Evolutionary conservation across 768 basidiomycete genomes (phyloP).

Genomic region (Russula sp.): DNA sequence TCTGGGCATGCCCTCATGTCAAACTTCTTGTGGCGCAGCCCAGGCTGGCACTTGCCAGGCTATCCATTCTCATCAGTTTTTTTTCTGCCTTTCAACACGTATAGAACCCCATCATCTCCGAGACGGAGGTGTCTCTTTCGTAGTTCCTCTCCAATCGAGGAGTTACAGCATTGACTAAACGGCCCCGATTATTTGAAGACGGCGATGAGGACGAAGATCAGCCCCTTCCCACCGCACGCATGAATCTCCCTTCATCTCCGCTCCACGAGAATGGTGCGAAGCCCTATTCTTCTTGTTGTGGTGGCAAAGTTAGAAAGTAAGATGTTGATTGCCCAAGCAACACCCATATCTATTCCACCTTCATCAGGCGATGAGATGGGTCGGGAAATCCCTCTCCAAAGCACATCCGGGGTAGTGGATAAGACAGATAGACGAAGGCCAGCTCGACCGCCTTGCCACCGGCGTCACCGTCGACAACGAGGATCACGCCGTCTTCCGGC

Average conservation of each 20-base stretch:
- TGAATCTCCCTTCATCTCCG: conserved; percentile 18
- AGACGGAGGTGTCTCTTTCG: conserved; percentile 20
- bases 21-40: no score
- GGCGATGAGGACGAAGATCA: conserved; percentile 25
- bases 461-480: conserved; percentile 72
- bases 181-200: conserved; percentile 17
- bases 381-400: conserved; percentile 40
- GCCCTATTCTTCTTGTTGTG: conserved; percentile 35
- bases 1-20: no score
- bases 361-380: conserved; percentile 37
- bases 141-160: conserved; percentile 41
- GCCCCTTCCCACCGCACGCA: conserved; percentile 34
- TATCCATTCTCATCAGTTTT: conserved; percentile 14
- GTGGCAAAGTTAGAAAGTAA: conserved; percentile 51
- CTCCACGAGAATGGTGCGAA: conserved; percentile 25
- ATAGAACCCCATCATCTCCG: conserved; percentile 29
- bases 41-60: neutral
- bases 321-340: conserved; percentile 55
- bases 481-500: conserved; percentile 36
- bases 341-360: conserved; percentile 41
- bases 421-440: conserved; percentile 74
- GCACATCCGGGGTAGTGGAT: conserved; percentile 45
- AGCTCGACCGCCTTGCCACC: conserved; percentile 69
- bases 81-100: conserved; percentile 10
- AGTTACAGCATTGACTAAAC: conserved; percentile 43